phyloP scores from a whole-genome alignment of 1,139 yeast species.

The Suhomyces terraborum region DNA sequence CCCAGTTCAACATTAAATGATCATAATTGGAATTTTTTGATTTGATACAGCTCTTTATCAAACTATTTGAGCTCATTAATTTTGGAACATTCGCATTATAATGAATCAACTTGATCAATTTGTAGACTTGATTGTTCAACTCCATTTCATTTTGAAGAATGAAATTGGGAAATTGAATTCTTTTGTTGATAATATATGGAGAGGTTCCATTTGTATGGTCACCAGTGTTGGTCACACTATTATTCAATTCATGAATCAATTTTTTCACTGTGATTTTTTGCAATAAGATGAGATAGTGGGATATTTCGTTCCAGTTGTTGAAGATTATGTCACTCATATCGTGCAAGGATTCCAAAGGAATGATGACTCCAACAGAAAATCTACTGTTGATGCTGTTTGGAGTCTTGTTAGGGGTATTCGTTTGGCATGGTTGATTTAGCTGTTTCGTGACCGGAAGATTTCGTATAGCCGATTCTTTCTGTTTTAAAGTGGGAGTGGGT shows the following conservation, averaged over 20 bases:
- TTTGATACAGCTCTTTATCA: slow-evolving; percentile 27
- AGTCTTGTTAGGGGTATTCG: background rate
- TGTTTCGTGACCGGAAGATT: slow-evolving; percentile 4
- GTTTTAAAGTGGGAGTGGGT: slow-evolving; percentile 38
- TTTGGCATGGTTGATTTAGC: background rate
- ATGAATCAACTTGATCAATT: slow-evolving; percentile 41
- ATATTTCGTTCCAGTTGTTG: slow-evolving; percentile 52
- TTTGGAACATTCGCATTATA: slow-evolving; percentile 50
- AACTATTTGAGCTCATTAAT: slow-evolving; percentile 39
- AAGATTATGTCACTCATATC: slow-evolving; percentile 44
- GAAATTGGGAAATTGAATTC: slow-evolving; percentile 42
- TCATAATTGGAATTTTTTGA: slow-evolving; percentile 10
- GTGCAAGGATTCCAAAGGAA: slow-evolving; percentile 43
- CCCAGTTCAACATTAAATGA: slow-evolving; percentile 49
- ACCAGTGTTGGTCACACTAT: slow-evolving; percentile 2
- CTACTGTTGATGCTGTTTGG: slow-evolving; percentile 33
- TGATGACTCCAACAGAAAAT: slow-evolving; percentile 50
- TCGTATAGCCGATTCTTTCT: slow-evolving; percentile 16
- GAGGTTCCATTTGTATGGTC: slow-evolving; percentile 1
- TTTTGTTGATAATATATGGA: slow-evolving; percentile 33
- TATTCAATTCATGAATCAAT: slow-evolving; percentile 27
- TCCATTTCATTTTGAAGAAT: slow-evolving; percentile 48
- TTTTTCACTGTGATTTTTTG: slow-evolving; percentile 44
- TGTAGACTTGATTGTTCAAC: slow-evolving; percentile 34
- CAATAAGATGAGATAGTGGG: slow-evolving; percentile 40